phyloP scores from a whole-genome alignment of 164 flowering plant genomes.

The Tinospora cordifolia region DNA sequence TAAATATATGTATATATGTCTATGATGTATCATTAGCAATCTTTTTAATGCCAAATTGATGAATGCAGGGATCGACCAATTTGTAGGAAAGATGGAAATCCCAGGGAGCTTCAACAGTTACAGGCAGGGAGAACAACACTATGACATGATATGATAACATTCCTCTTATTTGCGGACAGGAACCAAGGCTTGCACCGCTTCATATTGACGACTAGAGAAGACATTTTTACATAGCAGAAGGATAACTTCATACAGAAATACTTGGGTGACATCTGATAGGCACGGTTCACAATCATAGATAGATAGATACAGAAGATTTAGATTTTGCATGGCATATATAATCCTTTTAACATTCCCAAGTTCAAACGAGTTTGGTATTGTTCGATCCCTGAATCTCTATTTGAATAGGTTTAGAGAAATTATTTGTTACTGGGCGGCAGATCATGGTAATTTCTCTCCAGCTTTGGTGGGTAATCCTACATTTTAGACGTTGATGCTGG shows the following conservation, averaged over 20 bases:
- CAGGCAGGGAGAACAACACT: slow-evolving; percentile 49
- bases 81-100: slow-evolving; percentile 57
- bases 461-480: background rate
- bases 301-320: background rate
- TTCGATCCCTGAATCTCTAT: background rate
- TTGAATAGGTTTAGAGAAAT: background rate
- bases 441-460: background rate
- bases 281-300: background rate
- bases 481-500: background rate
- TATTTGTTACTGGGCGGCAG: background rate
- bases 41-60: slow-evolving; percentile 1
- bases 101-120: slow-evolving; percentile 47
- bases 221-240: slow-evolving; percentile 20
- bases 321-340: slow-evolving; percentile 6
- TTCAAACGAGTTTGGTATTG: background rate
- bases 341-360: background rate
- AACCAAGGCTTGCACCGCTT: slow-evolving; percentile 16
- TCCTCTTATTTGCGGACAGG: slow-evolving; percentile 4
- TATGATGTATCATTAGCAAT: background rate
- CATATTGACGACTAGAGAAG: slow-evolving; percentile 23
- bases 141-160: slow-evolving; percentile 49
- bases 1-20: too few species aligned
- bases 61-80: slow-evolving; percentile 59
- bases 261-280: background rate
- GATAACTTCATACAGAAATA: background rate